Conservation (phyloP, 352 stramenopile genomes). For the Globisporangium uncinulatum region DNA sequence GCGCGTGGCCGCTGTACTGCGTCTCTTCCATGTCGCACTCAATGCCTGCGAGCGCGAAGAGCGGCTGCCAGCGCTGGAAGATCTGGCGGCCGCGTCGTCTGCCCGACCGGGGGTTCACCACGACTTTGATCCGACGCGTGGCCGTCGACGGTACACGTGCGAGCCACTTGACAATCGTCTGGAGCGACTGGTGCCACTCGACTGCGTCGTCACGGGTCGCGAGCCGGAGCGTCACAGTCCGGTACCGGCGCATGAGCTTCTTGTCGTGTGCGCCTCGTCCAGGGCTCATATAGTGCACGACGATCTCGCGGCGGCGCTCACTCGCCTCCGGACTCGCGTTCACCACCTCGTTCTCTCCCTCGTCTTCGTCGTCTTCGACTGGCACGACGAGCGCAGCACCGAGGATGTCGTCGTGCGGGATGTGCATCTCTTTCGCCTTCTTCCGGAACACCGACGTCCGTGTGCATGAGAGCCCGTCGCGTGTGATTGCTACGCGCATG, state of each 20-base stretch:
- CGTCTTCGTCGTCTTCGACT: background rate
- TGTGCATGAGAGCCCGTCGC: conserved; percentile 45
- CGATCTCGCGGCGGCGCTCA: conserved; percentile 15
- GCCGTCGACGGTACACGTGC: conserved; percentile 49
- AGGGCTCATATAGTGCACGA: conserved; percentile 62
- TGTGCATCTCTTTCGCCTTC: conserved; percentile 41
- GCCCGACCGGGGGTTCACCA: conserved; percentile 74
- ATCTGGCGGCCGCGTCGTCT: conserved; percentile 53
- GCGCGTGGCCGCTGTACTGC: conserved; percentile 60
- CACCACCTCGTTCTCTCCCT: background rate
- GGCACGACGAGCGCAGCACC: conserved; percentile 23
- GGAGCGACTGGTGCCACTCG: conserved; percentile 34
- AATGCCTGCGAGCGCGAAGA: conserved; percentile 61
- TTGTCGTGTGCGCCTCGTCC: conserved; percentile 47
- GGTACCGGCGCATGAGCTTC: conserved; percentile 50
- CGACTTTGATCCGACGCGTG: conserved; percentile 60
- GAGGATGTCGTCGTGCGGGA: conserved; percentile 54
- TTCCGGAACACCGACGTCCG: conserved; percentile 61
- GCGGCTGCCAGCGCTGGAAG: conserved; percentile 49
- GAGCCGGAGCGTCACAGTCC: conserved; percentile 35
- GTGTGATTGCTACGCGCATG: conserved; percentile 41
- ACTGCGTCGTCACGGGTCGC: conserved; percentile 17
- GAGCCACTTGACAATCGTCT: conserved; percentile 63
- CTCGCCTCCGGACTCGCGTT: too few relatives aligned
- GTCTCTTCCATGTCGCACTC: conserved; percentile 76